Base-by-base conservation (phyloP, 2,329 filamentous ascomycete genomes). In the Niveomyces coronatus region DNA sequence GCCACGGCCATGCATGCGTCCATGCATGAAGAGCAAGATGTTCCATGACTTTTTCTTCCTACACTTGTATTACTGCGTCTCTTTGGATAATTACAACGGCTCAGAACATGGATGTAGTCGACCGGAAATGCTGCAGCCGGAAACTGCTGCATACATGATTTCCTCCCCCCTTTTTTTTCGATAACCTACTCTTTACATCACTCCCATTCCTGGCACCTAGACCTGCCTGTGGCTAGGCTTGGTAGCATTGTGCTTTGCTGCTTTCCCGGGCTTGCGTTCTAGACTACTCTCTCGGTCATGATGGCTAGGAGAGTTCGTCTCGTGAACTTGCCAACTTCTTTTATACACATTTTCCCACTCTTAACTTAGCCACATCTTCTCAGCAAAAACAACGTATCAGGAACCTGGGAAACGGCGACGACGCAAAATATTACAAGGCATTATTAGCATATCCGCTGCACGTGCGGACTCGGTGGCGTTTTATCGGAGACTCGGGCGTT, bases 391-490 rank as follows among this genome's bases (percentile, higher is more conserved):
- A n/a, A n/a, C n/a, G n/a, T n/a, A n/a, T n/a, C n/a, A n/a, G n/a
- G n/a, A n/a, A n/a, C 23, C 23, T 13, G 8, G 37, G 37, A 17
- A 28, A 34, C 23, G 19, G 31, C n/a, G n/a, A n/a, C n/a, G n/a
- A 24, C 28, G 18, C 15, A 39, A 20, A 26, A 32, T 31, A 39
- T 29, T 22, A 39, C 32, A 18, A 24, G 14, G 30, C 26, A 39
- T 39, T 26, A 18, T 35, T 35, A 39, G 37, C 37, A 39, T 39
- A 20, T 35, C 37, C 37, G 37, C 22, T 11, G 22, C 37, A 30
- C 31, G 30, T 39, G 37, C 31, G 37, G 31, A 20, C 37, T 26
- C 19, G 37, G 37, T 20, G 37, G 37, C 37, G 37, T 36, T 38
- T 39, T 36, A 35, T 39, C 22, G 30, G 35, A 35, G 31, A 32